Evolutionary conservation across 352 stramenopile species (phyloP).

Genomic region (Phytophthora boehmeriae): DNA sequence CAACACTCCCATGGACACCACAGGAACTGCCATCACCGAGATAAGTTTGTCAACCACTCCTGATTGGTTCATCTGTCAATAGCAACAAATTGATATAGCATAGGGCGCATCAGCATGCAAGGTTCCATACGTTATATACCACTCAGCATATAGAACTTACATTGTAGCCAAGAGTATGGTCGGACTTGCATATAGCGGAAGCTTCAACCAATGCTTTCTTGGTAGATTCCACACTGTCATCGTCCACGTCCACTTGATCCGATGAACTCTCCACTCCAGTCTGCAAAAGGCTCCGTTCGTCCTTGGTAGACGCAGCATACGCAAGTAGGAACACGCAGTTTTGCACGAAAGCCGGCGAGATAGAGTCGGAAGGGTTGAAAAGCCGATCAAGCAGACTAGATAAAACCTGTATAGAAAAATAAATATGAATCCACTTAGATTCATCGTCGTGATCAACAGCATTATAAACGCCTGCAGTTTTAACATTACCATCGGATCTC

Average conservation of each 20-base stretch:
- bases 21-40: constrained; percentile 76
- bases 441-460: background rate
- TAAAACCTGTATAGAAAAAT: constrained; percentile 56
- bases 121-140: no score
- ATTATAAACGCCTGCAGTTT: background rate
- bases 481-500: constrained; percentile 67
- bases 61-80: constrained; percentile 82
- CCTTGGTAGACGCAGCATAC: constrained; percentile 77
- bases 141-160: constrained; percentile 47
- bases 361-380: constrained; percentile 80
- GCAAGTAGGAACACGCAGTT: constrained; percentile 78
- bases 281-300: constrained; percentile 80
- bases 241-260: constrained; percentile 48
- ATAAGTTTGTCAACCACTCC: constrained; percentile 83
- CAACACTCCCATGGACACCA: constrained; percentile 86
- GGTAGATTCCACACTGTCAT: constrained; percentile 60
- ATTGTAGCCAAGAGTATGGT: constrained; percentile 89
- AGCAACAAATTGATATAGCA: background rate
- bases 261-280: constrained; percentile 26
- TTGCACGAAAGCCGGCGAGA: constrained; percentile 58
- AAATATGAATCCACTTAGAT: constrained; percentile 2
- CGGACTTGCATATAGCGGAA: constrained; percentile 81
- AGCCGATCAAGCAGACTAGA: constrained; percentile 75
- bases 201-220: constrained; percentile 75
- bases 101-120: background rate